Conservation (phyloP, 495 filamentous ascomycete genomes). For the Penicillium manginii region DNA sequence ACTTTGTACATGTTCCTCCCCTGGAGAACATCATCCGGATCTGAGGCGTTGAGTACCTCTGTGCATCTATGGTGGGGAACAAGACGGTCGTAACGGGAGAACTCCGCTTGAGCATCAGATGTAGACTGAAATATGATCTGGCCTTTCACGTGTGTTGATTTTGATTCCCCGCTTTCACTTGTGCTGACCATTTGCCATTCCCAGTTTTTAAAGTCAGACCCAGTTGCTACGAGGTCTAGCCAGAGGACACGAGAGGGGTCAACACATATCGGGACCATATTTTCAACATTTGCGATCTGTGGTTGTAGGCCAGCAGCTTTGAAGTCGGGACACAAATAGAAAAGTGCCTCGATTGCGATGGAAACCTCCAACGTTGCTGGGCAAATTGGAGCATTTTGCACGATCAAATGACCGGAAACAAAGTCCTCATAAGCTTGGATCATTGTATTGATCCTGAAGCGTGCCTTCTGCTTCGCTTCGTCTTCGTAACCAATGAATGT, state of each 20-base stretch:
- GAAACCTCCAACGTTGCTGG: slow-evolving; percentile 51
- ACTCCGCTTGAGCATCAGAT: slow-evolving; percentile 25
- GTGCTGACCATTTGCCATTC: not conserved
- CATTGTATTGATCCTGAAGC: slow-evolving; percentile 54
- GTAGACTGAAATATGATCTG: not conserved
- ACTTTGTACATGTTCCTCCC: slow-evolving; percentile 51
- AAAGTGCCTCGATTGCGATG: slow-evolving; percentile 52
- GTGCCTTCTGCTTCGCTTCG: slow-evolving; percentile 19
- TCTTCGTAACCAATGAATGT: slow-evolving; percentile 50
- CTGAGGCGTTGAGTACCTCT: slow-evolving; percentile 36
- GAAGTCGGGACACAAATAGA: slow-evolving; percentile 40
- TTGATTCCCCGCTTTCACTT: not conserved
- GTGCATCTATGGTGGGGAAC: slow-evolving; percentile 42
- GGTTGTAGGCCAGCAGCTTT: not conserved
- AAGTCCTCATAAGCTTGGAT: slow-evolving; percentile 40
- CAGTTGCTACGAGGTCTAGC: not conserved
- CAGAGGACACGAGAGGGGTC: not conserved
- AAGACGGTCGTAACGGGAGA: slow-evolving; percentile 48
- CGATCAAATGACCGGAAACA: slow-evolving; percentile 49
- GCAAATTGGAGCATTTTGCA: slow-evolving; percentile 49
- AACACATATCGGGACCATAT: not conserved
- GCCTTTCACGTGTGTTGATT: not conserved
- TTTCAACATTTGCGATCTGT: not conserved
- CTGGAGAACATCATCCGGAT: slow-evolving; percentile 54
- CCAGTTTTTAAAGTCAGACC: not conserved